Conservation (phyloP, 306 rosid species). For the Nissolia schottii region DNA sequence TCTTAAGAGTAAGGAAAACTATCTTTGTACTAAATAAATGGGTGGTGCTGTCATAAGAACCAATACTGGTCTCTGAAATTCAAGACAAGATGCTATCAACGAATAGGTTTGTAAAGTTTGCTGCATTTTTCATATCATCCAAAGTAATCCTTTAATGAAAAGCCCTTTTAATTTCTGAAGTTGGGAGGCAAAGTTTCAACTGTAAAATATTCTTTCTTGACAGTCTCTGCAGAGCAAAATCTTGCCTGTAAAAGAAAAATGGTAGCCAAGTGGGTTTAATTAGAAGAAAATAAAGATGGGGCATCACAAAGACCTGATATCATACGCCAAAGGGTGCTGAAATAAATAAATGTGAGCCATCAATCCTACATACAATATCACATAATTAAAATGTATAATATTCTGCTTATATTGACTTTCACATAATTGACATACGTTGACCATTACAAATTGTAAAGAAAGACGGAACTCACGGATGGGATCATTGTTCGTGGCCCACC, state of each 20-base stretch:
- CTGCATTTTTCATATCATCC: not conserved
- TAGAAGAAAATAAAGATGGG: constrained; percentile 2
- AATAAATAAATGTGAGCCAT: constrained; percentile 17
- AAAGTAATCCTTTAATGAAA: not conserved
- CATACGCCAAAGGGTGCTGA: not conserved
- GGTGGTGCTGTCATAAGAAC: not conserved
- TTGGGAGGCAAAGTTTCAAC: constrained; percentile 56
- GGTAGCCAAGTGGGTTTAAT: not conserved
- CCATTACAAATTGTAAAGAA: not conserved
- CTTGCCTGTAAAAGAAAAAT: constrained; percentile 53
- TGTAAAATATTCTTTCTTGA: constrained; percentile 73
- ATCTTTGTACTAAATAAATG: constrained; percentile 1
- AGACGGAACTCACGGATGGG: not conserved
- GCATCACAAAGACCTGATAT: not conserved
- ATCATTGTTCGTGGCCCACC: not conserved
- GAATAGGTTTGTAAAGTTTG: not conserved
- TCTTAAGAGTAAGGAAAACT: not conserved
- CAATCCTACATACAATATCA: not conserved
- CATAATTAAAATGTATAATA: not conserved
- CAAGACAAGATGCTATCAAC: not conserved
- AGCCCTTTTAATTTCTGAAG: constrained; percentile 51
- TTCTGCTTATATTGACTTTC: not conserved
- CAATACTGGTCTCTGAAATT: not conserved
- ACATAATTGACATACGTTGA: not conserved
- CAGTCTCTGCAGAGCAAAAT: constrained; percentile 75